Percentiles rank a stretch among this genome's conserved stretches.
Conservation (phyloP, 768 basidiomycete species). For the Pholiota molesta region DNA sequence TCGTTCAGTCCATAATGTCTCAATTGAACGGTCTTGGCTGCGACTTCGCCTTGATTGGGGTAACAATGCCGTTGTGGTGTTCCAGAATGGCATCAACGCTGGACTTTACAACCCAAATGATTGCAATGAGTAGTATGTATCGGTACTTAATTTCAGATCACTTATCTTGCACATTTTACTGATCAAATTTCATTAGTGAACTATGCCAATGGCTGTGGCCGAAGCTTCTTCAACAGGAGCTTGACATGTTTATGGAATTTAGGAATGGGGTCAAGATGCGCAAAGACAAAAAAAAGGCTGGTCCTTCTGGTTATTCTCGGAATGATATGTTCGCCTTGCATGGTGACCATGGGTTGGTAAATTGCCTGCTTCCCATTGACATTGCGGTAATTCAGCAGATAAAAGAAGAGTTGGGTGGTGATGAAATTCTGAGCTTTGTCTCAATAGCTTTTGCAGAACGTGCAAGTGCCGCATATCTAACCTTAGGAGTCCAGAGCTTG, state of each 20-base stretch:
- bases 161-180: background rate
- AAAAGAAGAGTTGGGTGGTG: constrained; percentile 36
- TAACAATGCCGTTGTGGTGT: constrained; percentile 30
- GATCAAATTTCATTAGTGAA: constrained; percentile 20
- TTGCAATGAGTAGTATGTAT: constrained; percentile 29
- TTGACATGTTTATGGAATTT: constrained; percentile 22
- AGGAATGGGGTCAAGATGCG: constrained; percentile 30
- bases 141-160: no score
- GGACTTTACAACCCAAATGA: constrained; percentile 29
- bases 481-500: constrained; percentile 20
- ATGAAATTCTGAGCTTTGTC: constrained; percentile 32
- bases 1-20: constrained; percentile 35
- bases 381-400: constrained; percentile 26
- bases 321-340: constrained; percentile 32
- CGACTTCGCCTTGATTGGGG: constrained; percentile 32
- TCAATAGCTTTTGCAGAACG: constrained; percentile 26
- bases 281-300: constrained; percentile 33
- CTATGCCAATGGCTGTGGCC: constrained; percentile 34
- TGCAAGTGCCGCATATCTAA: constrained; percentile 22
- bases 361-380: constrained; percentile 31
- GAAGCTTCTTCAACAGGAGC: constrained; percentile 24
- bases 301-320: constrained; percentile 37
- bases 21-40: constrained; percentile 38
- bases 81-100: constrained; percentile 4
- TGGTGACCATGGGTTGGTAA: constrained; percentile 11